Evolutionary conservation across 202 grass and related monocot species (phyloP).

Genomic region (Eragrostis tef): DNA sequence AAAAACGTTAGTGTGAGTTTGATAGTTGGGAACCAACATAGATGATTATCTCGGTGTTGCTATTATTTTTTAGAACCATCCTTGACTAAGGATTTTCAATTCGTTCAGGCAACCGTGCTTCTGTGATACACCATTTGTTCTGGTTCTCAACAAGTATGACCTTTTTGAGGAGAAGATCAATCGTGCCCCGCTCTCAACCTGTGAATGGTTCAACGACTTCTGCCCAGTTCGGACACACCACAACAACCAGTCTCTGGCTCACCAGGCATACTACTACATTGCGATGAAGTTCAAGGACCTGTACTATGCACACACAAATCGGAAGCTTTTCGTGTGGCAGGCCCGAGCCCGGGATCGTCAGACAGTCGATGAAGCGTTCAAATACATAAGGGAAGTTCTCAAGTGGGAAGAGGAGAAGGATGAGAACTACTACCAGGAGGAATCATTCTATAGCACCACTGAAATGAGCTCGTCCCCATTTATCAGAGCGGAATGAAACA

Average conservation of each 20-base stretch:
- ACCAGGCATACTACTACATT: conserved; percentile 88
- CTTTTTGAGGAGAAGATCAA: conserved; percentile 91
- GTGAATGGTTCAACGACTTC: conserved; percentile 91
- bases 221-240: conserved; percentile 70
- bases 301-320: conserved; percentile 60
- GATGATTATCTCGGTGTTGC: no score
- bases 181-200: conserved; percentile 50
- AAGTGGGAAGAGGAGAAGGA: conserved; percentile 97
- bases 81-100: not conserved
- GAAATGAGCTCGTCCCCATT: conserved; percentile 92
- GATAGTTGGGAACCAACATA: not conserved
- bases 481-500: conserved; percentile 63
- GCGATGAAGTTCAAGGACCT: conserved; percentile 94
- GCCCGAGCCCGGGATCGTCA: conserved; percentile 65
- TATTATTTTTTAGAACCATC: not conserved
- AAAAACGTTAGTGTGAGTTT: no score
- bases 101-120: conserved; percentile 82
- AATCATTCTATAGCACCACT: conserved; percentile 91
- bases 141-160: conserved; percentile 94
- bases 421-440: conserved; percentile 60
- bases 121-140: conserved; percentile 72
- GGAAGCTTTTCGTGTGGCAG: conserved; percentile 93
- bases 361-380: conserved; percentile 81
- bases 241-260: conserved; percentile 77
- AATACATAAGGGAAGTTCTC: conserved; percentile 79